These are phyloP conservation scores for Aspergillus heteromorphus DNA, from an alignment of 495 filamentous ascomycete species.

Conservation along the genomic window DNA sequence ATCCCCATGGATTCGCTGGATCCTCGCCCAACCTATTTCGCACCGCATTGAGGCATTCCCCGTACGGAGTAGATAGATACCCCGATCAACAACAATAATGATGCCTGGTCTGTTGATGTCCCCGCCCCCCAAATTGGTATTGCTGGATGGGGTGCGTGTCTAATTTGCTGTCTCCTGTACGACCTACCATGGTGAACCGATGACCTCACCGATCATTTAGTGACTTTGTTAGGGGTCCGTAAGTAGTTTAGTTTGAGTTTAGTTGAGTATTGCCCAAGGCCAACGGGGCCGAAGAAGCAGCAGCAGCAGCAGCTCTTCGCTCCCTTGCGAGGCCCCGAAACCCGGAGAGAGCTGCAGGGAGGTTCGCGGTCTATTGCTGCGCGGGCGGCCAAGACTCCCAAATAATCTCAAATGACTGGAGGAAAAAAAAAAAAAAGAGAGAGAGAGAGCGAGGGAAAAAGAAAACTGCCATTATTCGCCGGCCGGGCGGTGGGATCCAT, in stretches of 20 bases:
- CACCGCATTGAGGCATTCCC: background rate
- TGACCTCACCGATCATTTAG: background rate
- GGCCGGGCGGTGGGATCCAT: background rate
- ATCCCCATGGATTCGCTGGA: background rate
- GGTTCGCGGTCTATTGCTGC: background rate
- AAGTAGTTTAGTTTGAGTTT: too few species aligned
- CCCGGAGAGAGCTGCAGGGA: conserved; percentile 5
- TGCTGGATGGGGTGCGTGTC: background rate
- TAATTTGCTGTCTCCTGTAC: background rate
- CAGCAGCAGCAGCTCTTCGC: too few species aligned
- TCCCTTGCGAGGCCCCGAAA: too few species aligned
- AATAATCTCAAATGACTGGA: too few species aligned
- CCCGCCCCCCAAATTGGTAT: background rate
- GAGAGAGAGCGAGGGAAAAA: too few species aligned
- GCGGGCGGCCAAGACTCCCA: too few species aligned
- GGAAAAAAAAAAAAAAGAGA: too few species aligned
- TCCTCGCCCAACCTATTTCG: background rate
- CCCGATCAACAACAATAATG: too few species aligned
- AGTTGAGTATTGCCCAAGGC: too few species aligned
- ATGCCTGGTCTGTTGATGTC: background rate
- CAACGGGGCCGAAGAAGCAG: too few species aligned
- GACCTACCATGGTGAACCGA: background rate
- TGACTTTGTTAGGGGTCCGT: too few species aligned
- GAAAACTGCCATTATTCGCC: conserved; percentile 1
- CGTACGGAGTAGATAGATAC: background rate